These are phyloP conservation scores for Curvularia sp. DNA, from an alignment of 2,329 filamentous ascomycete species.

Conservation along the genomic window DNA sequence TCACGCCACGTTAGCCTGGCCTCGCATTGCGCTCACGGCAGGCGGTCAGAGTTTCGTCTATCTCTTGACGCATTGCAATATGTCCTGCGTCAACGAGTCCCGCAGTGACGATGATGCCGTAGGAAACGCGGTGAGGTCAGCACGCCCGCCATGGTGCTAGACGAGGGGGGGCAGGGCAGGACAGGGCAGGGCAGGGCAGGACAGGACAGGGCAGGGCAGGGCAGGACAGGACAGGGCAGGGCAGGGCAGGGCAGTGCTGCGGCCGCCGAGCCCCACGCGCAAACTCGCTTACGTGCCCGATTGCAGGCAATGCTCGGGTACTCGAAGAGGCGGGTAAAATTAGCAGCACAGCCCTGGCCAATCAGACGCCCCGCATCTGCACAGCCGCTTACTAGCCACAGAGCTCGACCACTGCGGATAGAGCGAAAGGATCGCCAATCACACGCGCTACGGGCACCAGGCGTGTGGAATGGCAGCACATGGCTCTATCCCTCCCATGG, in stretches of 20 bases:
- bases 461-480: constrained; percentile 27
- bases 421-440: constrained; percentile 33
- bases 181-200: not conserved
- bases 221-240: not conserved
- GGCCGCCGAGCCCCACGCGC: constrained; percentile 24
- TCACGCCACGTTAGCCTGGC: constrained; percentile 12
- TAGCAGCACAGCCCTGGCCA: constrained; percentile 23
- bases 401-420: constrained; percentile 13
- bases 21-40: constrained; percentile 10
- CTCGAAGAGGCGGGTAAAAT: constrained; percentile 27
- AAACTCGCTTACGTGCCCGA: constrained; percentile 24
- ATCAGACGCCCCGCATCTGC: constrained; percentile 21
- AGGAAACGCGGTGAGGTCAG: constrained; percentile 41
- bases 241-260: constrained; percentile 20
- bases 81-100: constrained; percentile 15
- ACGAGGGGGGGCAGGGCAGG: not conserved
- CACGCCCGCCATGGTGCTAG: constrained; percentile 14
- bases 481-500: constrained; percentile 23
- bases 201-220: constrained; percentile 1
- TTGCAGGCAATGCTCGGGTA: constrained; percentile 37
- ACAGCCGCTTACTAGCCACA: constrained; percentile 43
- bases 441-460: constrained; percentile 23
- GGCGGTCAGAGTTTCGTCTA: constrained; percentile 32
- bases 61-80: constrained; percentile 22
- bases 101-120: constrained; percentile 17